Conservation (phyloP, 176 grass and related monocot species). For the Avena sativa region DNA sequence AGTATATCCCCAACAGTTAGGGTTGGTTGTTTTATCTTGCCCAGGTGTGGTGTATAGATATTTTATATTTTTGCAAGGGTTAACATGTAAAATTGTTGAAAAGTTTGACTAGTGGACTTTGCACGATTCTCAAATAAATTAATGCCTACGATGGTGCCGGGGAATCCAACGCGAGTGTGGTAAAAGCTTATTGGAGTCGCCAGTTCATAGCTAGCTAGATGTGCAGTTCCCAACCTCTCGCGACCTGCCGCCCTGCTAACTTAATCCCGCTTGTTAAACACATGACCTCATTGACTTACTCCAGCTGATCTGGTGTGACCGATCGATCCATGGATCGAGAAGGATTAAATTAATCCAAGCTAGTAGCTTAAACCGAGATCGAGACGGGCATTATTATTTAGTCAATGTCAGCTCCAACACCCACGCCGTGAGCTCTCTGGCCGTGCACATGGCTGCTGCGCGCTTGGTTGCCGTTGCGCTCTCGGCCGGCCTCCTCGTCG, state of each 20-base stretch:
- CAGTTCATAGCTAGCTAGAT: background rate
- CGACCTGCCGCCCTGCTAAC: constrained; percentile 21
- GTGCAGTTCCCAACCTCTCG: background rate
- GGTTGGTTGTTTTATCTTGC: too few relatives aligned
- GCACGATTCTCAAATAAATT: too few relatives aligned
- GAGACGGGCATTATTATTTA: background rate
- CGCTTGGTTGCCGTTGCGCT: background rate
- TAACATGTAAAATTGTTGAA: too few relatives aligned
- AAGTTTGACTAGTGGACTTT: too few relatives aligned
- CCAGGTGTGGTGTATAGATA: too few relatives aligned
- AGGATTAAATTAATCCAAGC: background rate
- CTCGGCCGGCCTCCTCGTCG: background rate
- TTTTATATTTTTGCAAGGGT: too few relatives aligned
- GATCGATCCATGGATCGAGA: background rate
- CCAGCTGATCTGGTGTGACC: background rate
- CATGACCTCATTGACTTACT: constrained; percentile 1
- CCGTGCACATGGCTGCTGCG: background rate
- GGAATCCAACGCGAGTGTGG: too few relatives aligned
- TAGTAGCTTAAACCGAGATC: background rate
- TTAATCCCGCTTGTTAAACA: background rate
- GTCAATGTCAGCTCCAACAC: constrained; percentile 3
- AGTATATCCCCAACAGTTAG: too few relatives aligned
- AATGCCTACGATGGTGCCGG: too few relatives aligned
- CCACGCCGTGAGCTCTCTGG: background rate
- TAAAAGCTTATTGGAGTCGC: background rate